Evolutionary conservation across 805 yeast genomes (phyloP).

Genomic region (Starmerella stigmatis): DNA sequence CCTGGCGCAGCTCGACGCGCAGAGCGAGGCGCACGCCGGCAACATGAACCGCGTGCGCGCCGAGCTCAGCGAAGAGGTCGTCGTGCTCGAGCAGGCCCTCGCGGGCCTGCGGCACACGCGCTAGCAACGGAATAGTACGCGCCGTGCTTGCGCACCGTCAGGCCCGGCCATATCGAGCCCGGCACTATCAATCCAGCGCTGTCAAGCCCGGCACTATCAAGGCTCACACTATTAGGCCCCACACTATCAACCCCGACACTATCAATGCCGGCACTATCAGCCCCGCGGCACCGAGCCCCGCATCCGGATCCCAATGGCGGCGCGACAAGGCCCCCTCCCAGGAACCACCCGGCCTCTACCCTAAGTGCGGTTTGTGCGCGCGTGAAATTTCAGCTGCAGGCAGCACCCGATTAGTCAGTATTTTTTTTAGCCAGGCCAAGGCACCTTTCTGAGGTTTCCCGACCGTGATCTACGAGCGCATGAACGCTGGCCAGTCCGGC

Average conservation of each 20-base stretch:
- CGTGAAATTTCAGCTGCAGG: slow-evolving; percentile 7
- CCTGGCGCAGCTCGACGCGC: neutral
- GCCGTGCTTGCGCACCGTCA: no score
- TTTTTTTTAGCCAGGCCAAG: slow-evolving; percentile 6
- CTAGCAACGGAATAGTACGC: no score
- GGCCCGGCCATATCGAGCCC: no score
- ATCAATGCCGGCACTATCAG: no score
- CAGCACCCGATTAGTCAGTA: slow-evolving; percentile 5
- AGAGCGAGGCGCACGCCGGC: neutral
- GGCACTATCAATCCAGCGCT: no score
- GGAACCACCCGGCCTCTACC: neutral
- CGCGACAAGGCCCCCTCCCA: neutral
- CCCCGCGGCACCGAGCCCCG: neutral
- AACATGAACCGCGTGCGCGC: neutral
- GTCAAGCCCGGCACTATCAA: no score
- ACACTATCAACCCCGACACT: no score
- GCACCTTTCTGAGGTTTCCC: neutral
- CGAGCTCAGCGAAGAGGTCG: neutral
- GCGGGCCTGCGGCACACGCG: no score
- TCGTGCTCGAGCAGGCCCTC: neutral
- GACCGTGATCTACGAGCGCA: slow-evolving; percentile 7
- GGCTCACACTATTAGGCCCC: no score
- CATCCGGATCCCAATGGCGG: neutral
- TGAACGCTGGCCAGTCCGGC: slow-evolving; percentile 16
- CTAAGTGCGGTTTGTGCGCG: no score